Percentiles rank a stretch among this genome's conserved stretches.
Conservation (phyloP, 371 early-diverging fungal genomes). For the Globomyces sp. region DNA sequence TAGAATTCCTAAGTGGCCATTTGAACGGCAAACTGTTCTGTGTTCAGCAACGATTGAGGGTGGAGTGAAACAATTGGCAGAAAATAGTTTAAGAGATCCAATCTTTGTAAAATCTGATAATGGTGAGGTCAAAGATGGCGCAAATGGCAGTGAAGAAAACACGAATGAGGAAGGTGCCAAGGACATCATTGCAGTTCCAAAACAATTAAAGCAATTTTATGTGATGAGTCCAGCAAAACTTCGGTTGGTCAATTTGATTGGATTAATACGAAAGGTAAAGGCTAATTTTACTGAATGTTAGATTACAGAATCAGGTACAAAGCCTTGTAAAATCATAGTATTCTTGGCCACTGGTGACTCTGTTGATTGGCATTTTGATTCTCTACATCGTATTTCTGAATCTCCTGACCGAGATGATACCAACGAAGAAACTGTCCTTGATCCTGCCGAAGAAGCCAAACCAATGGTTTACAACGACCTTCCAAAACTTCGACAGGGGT, state of each 20-base stretch:
- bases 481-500: slow-evolving; percentile 44
- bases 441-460: slow-evolving; percentile 28
- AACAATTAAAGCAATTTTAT: slow-evolving; percentile 82
- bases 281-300: slow-evolving; percentile 11
- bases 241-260: slow-evolving; percentile 79
- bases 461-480: slow-evolving; percentile 25
- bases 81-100: slow-evolving; percentile 70
- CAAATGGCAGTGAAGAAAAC: slow-evolving; percentile 19
- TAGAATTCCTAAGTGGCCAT: slow-evolving; percentile 34
- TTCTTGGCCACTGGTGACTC: slow-evolving; percentile 90
- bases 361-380: slow-evolving; percentile 80
- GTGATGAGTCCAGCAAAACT: slow-evolving; percentile 84
- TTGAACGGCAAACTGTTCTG: slow-evolving; percentile 69
- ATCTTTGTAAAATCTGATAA: slow-evolving; percentile 28
- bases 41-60: slow-evolving; percentile 91
- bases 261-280: slow-evolving; percentile 60
- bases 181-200: slow-evolving; percentile 52
- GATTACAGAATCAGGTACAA: slow-evolving; percentile 36
- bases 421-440: slow-evolving; percentile 23
- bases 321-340: slow-evolving; percentile 63
- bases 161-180: slow-evolving; percentile 40
- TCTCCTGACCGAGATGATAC: slow-evolving; percentile 29
- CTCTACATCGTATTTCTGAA: slow-evolving; percentile 26
- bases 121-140: slow-evolving; percentile 11
- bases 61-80: slow-evolving; percentile 80